Conservation (phyloP, 2,329 filamentous ascomycete genomes). For the Coniochaeta sp. region DNA sequence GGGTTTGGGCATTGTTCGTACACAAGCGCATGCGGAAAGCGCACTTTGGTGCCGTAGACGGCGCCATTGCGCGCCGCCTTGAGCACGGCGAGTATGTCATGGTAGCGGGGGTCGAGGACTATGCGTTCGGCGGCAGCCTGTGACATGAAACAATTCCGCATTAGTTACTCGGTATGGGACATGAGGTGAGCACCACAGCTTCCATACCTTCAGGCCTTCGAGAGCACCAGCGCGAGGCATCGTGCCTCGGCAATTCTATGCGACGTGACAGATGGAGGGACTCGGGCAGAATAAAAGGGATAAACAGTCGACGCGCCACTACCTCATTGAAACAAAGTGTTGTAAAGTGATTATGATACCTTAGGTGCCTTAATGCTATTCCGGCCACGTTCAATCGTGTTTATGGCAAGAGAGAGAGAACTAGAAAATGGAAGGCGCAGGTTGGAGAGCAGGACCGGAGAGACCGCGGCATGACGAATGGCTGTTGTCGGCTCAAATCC, state of each 20-base stretch:
- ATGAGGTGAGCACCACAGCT: no score
- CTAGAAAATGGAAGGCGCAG: no score
- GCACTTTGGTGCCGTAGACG: constrained; percentile 95
- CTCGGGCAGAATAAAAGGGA: background rate
- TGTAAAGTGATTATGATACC: no score
- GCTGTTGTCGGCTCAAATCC: constrained; percentile 5
- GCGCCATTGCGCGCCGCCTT: constrained; percentile 96
- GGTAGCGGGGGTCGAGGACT: constrained; percentile 75
- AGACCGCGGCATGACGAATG: constrained; percentile 3
- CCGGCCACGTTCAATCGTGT: no score
- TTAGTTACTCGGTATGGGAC: background rate
- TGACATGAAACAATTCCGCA: constrained; percentile 2
- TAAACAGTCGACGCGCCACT: background rate
- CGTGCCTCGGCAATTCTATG: constrained; percentile 15
- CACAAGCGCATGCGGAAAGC: constrained; percentile 95
- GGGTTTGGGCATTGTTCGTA: constrained; percentile 16
- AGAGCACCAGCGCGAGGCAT: constrained; percentile 11
- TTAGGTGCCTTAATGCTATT: no score
- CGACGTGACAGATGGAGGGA: constrained; percentile 2
- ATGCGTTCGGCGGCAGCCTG: constrained; percentile 68
- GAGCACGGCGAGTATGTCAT: constrained; percentile 75
- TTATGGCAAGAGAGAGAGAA: no score
- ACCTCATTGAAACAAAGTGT: background rate
- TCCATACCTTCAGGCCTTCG: constrained; percentile 15
- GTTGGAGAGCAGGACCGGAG: no score